phyloP scores from a whole-genome alignment of 148 eudicot species.

The Polygonum aviculare region DNA sequence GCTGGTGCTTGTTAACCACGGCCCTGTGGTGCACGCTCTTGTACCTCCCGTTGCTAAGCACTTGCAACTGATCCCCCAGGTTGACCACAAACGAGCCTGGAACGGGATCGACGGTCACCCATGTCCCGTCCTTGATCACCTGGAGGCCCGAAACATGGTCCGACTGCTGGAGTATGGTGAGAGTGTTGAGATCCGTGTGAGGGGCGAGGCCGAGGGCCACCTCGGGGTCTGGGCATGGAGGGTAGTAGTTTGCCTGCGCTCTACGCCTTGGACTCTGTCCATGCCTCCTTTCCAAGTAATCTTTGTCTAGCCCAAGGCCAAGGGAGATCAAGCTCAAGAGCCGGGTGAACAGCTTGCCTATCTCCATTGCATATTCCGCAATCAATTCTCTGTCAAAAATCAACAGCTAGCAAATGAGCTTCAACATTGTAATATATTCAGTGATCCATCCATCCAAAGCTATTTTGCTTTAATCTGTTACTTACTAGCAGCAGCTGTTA shows the following conservation, averaged over 20 bases:
- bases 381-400: constrained; percentile 2
- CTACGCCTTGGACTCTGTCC: constrained; percentile 13
- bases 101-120: constrained; percentile 12
- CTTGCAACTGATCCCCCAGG: constrained; percentile 33
- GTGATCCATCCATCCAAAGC: too few relatives aligned
- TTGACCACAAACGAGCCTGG: constrained; percentile 25
- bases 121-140: constrained; percentile 12
- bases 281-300: constrained; percentile 13
- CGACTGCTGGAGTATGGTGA: constrained; percentile 22
- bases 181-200: constrained; percentile 22
- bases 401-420: not conserved
- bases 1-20: not conserved
- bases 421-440: not conserved
- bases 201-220: constrained; percentile 19
- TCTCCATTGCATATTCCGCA: constrained; percentile 9
- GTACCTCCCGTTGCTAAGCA: constrained; percentile 29
- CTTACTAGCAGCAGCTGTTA: too few relatives aligned
- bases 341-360: constrained; percentile 7
- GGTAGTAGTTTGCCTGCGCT: constrained; percentile 37
- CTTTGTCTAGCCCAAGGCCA: constrained; percentile 24
- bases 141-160: constrained; percentile 23
- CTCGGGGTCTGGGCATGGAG: constrained; percentile 31
- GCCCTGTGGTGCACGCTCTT: constrained; percentile 19
- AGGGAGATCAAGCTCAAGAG: constrained; percentile 25
- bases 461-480: too few relatives aligned